phyloP scores from a whole-genome alignment of 1,284 basidiomycete genomes.

The Xerocomus nothofagi region DNA sequence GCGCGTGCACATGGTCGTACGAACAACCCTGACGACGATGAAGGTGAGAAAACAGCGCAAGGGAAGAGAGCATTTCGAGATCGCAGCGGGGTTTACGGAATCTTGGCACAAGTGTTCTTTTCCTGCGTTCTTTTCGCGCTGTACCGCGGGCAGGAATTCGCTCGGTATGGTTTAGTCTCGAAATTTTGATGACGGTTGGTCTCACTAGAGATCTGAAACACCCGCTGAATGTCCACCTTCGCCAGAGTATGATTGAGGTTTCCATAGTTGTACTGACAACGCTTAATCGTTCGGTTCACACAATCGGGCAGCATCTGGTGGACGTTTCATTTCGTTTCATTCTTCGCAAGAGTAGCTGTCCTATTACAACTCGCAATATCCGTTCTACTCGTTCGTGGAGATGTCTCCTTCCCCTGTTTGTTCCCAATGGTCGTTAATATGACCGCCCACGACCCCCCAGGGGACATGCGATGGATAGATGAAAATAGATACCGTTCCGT shows the following conservation, averaged over 20 bases:
- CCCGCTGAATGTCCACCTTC: conserved; percentile 7
- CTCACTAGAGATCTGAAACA: conserved; percentile 11
- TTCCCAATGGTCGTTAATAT: conserved; percentile 10
- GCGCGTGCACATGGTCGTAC: not conserved
- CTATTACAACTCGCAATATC: conserved; percentile 28
- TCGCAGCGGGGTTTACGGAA: conserved; percentile 20
- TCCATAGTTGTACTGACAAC: not conserved
- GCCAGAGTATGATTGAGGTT: not conserved
- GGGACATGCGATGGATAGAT: conserved; percentile 27
- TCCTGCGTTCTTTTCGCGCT: conserved; percentile 13
- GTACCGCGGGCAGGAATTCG: conserved; percentile 1
- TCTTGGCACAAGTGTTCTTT: not conserved
- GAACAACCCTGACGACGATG: conserved; percentile 7
- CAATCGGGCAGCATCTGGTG: conserved; percentile 3
- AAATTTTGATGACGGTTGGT: not conserved
- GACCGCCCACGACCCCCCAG: conserved; percentile 27
- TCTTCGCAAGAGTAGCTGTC: conserved; percentile 20
- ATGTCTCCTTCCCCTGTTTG: conserved; percentile 13
- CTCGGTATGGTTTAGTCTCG: conserved; percentile 20
- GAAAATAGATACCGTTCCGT: conserved; percentile 35
- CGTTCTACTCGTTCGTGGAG: conserved; percentile 18
- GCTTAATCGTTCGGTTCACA: conserved; percentile 5
- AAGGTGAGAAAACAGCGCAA: conserved; percentile 2
- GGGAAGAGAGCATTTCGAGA: not conserved
- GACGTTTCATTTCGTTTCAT: conserved; percentile 31